Conservation (phyloP, 805 yeast genomes). For the Yamadazyma laniorum region DNA sequence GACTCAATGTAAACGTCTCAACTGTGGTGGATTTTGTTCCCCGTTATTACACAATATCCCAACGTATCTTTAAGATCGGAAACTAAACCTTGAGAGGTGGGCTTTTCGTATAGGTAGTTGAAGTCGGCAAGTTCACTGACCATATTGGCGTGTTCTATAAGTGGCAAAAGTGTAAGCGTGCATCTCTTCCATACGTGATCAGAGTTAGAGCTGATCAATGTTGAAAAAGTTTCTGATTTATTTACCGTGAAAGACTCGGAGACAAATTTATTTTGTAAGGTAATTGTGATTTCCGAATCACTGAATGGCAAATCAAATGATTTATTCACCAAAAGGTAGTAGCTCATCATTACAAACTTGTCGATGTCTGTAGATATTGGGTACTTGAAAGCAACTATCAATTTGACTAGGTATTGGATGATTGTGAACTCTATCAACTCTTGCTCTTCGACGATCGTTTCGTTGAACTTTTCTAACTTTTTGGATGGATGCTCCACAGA, state of each 20-base stretch:
- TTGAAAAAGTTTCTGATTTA: slow-evolving; percentile 14
- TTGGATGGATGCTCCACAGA: not conserved
- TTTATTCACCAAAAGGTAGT: slow-evolving; percentile 7
- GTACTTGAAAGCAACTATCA: slow-evolving; percentile 12
- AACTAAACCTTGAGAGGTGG: slow-evolving; percentile 13
- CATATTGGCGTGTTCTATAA: slow-evolving; percentile 30
- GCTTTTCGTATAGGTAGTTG: slow-evolving; percentile 23
- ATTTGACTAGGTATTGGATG: slow-evolving; percentile 17
- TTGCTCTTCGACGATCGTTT: slow-evolving; percentile 18
- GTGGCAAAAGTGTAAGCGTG: slow-evolving; percentile 34
- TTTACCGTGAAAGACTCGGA: slow-evolving; percentile 29
- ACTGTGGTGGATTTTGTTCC: slow-evolving; percentile 29
- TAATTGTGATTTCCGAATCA: slow-evolving; percentile 18
- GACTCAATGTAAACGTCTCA: not conserved
- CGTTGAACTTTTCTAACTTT: not conserved
- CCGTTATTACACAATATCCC: slow-evolving; percentile 35
- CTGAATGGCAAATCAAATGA: slow-evolving; percentile 15
- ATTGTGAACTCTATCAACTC: slow-evolving; percentile 15
- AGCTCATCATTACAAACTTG: slow-evolving; percentile 14
- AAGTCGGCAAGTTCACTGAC: slow-evolving; percentile 32
- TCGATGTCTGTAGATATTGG: slow-evolving; percentile 15
- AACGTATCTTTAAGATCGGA: slow-evolving; percentile 21
- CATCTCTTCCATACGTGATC: slow-evolving; percentile 40
- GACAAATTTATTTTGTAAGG: slow-evolving; percentile 29
- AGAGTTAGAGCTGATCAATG: slow-evolving; percentile 25